Evolutionary conservation across 2,329 filamentous ascomycete genomes (phyloP).

Genomic region (Chaetomiaceae sp.): DNA sequence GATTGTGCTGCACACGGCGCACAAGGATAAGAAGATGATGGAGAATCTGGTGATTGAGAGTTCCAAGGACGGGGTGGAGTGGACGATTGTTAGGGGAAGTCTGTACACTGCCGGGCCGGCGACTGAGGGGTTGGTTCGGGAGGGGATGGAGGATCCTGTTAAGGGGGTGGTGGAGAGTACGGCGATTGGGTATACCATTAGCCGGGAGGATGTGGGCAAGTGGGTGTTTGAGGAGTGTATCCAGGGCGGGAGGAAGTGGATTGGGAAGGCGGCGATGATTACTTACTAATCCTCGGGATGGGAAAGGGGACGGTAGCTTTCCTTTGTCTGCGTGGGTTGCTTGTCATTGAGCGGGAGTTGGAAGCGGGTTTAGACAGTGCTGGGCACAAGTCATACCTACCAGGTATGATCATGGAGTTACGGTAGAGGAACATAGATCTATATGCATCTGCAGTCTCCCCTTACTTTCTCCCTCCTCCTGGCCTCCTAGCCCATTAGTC

Average conservation of each 20-base stretch:
- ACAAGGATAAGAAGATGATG: slow-evolving; percentile 43
- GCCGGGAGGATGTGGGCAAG: slow-evolving; percentile 42
- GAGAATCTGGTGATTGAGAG: slow-evolving; percentile 34
- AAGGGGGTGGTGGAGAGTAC: slow-evolving; percentile 28
- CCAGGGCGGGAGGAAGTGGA: slow-evolving; percentile 29
- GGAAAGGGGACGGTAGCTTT: background rate
- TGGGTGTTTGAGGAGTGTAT: slow-evolving; percentile 44
- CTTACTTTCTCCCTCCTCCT: too few relatives aligned
- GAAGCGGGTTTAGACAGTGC: background rate
- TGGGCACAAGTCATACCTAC: background rate
- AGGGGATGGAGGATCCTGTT: slow-evolving; percentile 38
- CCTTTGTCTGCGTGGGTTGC: background rate
- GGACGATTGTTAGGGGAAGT: slow-evolving; percentile 33
- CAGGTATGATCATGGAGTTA: too few relatives aligned
- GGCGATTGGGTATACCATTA: slow-evolving; percentile 45
- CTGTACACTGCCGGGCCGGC: slow-evolving; percentile 29
- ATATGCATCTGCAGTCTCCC: too few relatives aligned
- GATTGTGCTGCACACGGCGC: slow-evolving; percentile 34
- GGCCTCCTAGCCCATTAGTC: too few relatives aligned
- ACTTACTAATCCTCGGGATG: slow-evolving; percentile 35
- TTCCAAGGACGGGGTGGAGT: slow-evolving; percentile 25
- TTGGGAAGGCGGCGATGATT: slow-evolving; percentile 35
- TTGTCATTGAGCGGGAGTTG: background rate
- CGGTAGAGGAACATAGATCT: too few relatives aligned
- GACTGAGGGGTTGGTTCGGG: slow-evolving; percentile 31